phyloP scores from a whole-genome alignment of 2,329 filamentous ascomycete genomes.

The Chaetomium olivaceum region DNA sequence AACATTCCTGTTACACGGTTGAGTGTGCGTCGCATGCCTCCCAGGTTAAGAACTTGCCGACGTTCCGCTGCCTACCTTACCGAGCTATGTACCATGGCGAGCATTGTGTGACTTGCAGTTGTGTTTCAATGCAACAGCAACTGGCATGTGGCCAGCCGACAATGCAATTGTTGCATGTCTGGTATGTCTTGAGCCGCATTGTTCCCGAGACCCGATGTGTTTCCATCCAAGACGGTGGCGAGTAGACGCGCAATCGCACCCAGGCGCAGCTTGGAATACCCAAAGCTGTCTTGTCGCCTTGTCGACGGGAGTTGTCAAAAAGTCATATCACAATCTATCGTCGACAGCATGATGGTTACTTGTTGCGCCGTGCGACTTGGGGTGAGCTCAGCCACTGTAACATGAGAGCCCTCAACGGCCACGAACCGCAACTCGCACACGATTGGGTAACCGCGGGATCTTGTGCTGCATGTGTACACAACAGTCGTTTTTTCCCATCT shows the following conservation, averaged over 20 bases:
- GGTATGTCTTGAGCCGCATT: background rate
- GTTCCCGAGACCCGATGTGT: slow-evolving; percentile 4
- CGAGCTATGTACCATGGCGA: background rate
- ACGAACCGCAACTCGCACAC: background rate
- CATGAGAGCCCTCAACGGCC: background rate
- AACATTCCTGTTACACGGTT: slow-evolving; percentile 1
- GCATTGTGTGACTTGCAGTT: slow-evolving; percentile 2
- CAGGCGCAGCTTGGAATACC: background rate
- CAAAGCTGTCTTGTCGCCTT: background rate
- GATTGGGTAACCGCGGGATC: slow-evolving; percentile 3
- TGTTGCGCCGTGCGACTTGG: background rate
- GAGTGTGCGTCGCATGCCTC: background rate
- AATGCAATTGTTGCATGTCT: background rate
- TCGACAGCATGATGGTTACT: background rate
- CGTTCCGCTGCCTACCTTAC: background rate
- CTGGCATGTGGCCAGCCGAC: background rate
- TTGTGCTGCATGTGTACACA: slow-evolving; percentile 8
- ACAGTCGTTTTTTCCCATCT: background rate
- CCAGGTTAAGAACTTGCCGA: background rate
- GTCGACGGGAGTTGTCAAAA: background rate
- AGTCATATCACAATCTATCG: background rate
- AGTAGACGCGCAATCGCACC: slow-evolving; percentile 13
- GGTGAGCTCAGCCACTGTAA: background rate
- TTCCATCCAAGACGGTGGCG: background rate
- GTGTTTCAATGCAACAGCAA: background rate